Percentiles rank a stretch among this genome's conserved stretches.
Evolutionary conservation across 495 filamentous ascomycete genomes (phyloP).

Genomic region (Sabuloglossum arenarium): DNA sequence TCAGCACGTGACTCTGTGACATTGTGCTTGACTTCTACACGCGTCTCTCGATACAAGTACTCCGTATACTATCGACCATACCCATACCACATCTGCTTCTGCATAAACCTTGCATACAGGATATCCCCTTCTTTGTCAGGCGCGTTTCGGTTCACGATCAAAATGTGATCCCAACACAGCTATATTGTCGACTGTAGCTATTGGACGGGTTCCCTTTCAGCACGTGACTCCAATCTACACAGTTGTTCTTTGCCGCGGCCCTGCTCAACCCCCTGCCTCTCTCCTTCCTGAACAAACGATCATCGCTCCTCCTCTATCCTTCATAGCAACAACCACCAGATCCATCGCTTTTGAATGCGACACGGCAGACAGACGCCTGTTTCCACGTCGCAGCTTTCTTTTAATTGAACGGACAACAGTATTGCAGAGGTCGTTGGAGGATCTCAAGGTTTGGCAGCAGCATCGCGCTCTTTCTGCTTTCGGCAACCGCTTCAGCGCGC

Average conservation of each 20-base stretch:
- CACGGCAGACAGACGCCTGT: not conserved
- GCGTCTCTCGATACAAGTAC: no score
- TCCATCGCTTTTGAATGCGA: not conserved
- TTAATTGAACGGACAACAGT: not conserved
- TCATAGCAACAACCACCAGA: not conserved
- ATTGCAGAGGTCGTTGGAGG: not conserved
- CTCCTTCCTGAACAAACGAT: not conserved
- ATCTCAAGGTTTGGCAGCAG: constrained; percentile 1
- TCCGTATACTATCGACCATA: no score
- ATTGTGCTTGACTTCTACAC: no score
- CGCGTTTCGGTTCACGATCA: no score
- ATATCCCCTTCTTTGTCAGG: no score
- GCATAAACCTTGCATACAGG: no score
- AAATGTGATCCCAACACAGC: no score
- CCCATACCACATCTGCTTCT: no score
- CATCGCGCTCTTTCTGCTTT: constrained; percentile 1
- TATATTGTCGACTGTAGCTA: not conserved
- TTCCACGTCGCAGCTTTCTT: not conserved
- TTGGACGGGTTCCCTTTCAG: no score
- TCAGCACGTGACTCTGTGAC: no score
- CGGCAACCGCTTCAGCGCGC: not conserved
- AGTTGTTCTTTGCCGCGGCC: not conserved
- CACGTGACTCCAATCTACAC: no score
- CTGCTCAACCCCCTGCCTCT: not conserved
- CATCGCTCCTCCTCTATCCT: not conserved